Evolutionary conservation across 2,329 filamentous ascomycete genomes (phyloP).

Genomic region (Ophiostoma pallidulum): DNA sequence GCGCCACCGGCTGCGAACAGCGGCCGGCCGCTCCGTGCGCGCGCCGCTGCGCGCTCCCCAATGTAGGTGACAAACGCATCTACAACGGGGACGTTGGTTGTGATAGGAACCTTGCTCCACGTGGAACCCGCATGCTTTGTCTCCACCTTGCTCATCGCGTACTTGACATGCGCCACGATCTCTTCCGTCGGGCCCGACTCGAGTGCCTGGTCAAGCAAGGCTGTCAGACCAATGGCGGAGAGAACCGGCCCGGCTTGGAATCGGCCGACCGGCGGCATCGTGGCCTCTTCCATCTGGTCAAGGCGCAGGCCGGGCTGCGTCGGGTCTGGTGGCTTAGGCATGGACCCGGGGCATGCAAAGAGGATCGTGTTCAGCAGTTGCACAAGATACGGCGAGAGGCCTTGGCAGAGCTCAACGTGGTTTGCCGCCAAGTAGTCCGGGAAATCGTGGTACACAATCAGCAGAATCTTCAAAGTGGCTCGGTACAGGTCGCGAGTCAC

Average conservation of each 20-base stretch:
- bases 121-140: conserved; percentile 43
- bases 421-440: conserved; percentile 87
- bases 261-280: conserved; percentile 54
- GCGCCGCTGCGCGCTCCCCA: conserved; percentile 59
- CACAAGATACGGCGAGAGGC: conserved; percentile 72
- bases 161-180: conserved; percentile 64
- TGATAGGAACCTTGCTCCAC: conserved; percentile 57
- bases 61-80: conserved; percentile 80
- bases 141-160: conserved; percentile 54
- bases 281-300: conserved; percentile 66
- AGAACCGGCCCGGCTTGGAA: conserved; percentile 52
- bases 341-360: conserved; percentile 61
- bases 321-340: conserved; percentile 63
- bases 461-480: conserved; percentile 69
- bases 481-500: conserved; percentile 77
- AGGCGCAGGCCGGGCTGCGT: conserved; percentile 65
- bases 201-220: conserved; percentile 49
- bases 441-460: conserved; percentile 87
- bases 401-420: conserved; percentile 70
- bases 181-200: conserved; percentile 58
- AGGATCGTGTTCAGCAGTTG: conserved; percentile 86
- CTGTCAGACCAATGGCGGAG: conserved; percentile 45
- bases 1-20: conserved; percentile 56
- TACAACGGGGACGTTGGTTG: conserved; percentile 61
- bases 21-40: conserved; percentile 50